These are phyloP conservation scores for Kluyveromyces nonfermentans DNA, from an alignment of 805 yeast genomes.

Conservation along the genomic window DNA sequence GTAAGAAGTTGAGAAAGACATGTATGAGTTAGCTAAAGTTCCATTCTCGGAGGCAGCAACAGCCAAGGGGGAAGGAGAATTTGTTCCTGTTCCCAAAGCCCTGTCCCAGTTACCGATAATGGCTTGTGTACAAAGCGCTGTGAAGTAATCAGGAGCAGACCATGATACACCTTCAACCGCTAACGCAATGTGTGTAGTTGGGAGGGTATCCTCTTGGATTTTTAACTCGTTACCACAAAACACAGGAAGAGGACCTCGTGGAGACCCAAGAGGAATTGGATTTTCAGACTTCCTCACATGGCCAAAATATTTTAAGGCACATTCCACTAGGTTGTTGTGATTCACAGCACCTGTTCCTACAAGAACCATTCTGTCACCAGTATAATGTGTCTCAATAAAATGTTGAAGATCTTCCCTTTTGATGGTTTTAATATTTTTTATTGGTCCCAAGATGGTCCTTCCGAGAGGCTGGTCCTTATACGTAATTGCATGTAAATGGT, in stretches of 20 bases:
- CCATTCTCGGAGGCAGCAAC: slow-evolving; percentile 43
- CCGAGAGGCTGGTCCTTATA: slow-evolving; percentile 90
- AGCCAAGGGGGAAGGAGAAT: slow-evolving; percentile 80
- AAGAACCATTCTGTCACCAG: slow-evolving; percentile 96
- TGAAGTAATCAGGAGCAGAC: slow-evolving; percentile 92
- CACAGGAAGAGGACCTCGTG: slow-evolving; percentile 56
- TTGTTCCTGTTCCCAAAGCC: slow-evolving; percentile 72
- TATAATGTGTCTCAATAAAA: slow-evolving; percentile 79
- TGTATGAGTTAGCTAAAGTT: slow-evolving; percentile 78
- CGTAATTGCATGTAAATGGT: slow-evolving; percentile 88
- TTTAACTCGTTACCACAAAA: slow-evolving; percentile 83
- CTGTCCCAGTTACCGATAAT: slow-evolving; percentile 97
- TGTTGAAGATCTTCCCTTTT: slow-evolving; percentile 63
- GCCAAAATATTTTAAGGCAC: slow-evolving; percentile 72
- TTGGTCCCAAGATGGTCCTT: slow-evolving; percentile 92
- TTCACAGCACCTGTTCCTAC: slow-evolving; percentile 93
- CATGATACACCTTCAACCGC: slow-evolving; percentile 98
- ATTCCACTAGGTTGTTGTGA: slow-evolving; percentile 70
- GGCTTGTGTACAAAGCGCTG: slow-evolving; percentile 93
- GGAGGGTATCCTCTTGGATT: slow-evolving; percentile 71
- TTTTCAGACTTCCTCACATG: slow-evolving; percentile 43
- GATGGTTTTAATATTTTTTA: slow-evolving; percentile 76
- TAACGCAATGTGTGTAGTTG: slow-evolving; percentile 83
- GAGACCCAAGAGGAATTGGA: slow-evolving; percentile 61
- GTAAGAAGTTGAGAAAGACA: slow-evolving; percentile 95